Percentiles rank a stretch among this genome's conserved stretches.
Evolutionary conservation across 495 filamentous ascomycete genomes (phyloP).

Genomic region (Penicillium argentinense): DNA sequence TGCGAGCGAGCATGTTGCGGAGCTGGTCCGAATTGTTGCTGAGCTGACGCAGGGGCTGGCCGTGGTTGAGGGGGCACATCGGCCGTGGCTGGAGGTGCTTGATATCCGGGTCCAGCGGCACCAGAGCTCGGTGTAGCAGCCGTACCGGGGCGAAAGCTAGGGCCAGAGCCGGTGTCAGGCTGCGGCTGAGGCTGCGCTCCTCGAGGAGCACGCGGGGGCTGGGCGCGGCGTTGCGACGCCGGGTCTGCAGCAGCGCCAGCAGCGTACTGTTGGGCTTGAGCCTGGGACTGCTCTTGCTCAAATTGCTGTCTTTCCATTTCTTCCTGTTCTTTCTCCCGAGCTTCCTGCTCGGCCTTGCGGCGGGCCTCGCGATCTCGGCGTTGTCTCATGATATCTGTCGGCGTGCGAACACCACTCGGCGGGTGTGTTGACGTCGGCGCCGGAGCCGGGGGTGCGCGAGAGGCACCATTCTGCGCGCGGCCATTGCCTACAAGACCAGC

Average conservation of each 20-base stretch:
- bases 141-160: conserved; percentile 5
- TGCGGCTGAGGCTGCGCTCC: conserved; percentile 27
- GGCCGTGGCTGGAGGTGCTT: conserved; percentile 10
- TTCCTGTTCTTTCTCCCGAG: conserved; percentile 48
- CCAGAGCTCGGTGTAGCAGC: conserved; percentile 13
- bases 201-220: conserved; percentile 23
- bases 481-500: conserved; percentile 39
- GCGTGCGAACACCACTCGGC: conserved; percentile 51
- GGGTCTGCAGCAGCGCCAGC: conserved; percentile 61
- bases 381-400: conserved; percentile 75
- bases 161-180: conserved; percentile 10
- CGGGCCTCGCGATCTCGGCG: conserved; percentile 66
- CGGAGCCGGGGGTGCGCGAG: conserved; percentile 47
- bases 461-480: conserved; percentile 50
- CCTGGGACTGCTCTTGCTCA: conserved; percentile 49
- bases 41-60: conserved; percentile 20
- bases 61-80: conserved; percentile 15
- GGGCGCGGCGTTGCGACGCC: conserved; percentile 41
- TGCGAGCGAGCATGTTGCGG: conserved; percentile 27
- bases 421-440: conserved; percentile 45
- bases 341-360: conserved; percentile 59
- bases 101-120: conserved; percentile 18
- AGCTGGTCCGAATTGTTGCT: conserved; percentile 30
- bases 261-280: conserved; percentile 36
- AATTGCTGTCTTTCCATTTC: conserved; percentile 54